A percentile compares a stretch with the other conserved stretches of the same genome.
These are phyloP conservation scores for Linnemannia exigua DNA, from an alignment of 192 early-diverging fungal genomes.

Conservation along the genomic window DNA sequence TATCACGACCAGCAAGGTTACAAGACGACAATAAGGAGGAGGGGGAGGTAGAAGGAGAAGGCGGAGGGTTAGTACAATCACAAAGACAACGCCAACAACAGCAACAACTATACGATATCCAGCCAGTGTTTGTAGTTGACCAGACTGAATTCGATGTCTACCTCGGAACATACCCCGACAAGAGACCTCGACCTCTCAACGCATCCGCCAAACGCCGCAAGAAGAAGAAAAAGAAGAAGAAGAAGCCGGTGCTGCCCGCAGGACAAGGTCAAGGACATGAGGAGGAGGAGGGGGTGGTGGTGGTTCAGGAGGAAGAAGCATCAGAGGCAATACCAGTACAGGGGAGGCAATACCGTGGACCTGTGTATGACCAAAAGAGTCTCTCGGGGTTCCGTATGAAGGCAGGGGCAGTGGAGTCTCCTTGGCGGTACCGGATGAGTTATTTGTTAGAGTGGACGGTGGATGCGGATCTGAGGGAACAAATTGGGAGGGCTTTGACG, in stretches of 20 bases:
- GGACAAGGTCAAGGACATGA: neutral
- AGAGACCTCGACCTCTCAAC: neutral
- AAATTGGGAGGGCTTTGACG: neutral
- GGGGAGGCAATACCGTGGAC: neutral
- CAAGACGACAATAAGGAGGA: neutral
- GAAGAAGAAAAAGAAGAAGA: conserved; percentile 29
- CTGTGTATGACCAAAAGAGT: conserved; percentile 20
- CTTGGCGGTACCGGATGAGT: conserved; percentile 33
- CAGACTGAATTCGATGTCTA: conserved; percentile 1
- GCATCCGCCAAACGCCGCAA: neutral
- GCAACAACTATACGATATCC: neutral
- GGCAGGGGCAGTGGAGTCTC: neutral
- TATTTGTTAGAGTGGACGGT: conserved; percentile 33
- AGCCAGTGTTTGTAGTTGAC: neutral
- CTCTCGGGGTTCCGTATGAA: conserved; percentile 9
- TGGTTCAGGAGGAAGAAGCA: neutral
- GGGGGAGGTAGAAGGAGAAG: neutral
- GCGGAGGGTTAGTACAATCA: neutral
- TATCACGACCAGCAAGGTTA: neutral
- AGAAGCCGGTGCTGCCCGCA: conserved; percentile 15
- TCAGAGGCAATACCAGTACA: conserved; percentile 6
- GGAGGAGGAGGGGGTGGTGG: neutral
- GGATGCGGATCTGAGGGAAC: neutral
- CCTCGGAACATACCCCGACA: neutral
- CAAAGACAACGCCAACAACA: neutral